These are phyloP conservation scores for Cryoendolithus antarcticus DNA, from an alignment of 2,329 filamentous ascomycete species.

Conservation along the genomic window DNA sequence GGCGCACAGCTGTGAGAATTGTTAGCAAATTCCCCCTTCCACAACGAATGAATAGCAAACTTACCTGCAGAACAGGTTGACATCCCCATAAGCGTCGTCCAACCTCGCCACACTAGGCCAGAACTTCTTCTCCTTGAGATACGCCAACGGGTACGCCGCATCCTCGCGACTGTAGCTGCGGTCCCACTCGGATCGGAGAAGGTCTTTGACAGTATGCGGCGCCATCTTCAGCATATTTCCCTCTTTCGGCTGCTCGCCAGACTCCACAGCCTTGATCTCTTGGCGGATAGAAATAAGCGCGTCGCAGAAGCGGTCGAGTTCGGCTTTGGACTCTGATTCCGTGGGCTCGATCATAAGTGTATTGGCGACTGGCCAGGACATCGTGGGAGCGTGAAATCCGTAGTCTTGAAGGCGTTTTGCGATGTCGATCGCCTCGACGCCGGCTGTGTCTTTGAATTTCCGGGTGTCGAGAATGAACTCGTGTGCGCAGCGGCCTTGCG, in stretches of 20 bases:
- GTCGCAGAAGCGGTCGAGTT: conserved; percentile 87
- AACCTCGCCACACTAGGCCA: conserved; percentile 82
- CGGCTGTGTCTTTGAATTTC: conserved; percentile 68
- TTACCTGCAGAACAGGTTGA: conserved; percentile 80
- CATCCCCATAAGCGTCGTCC: conserved; percentile 81
- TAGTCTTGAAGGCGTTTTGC: conserved; percentile 96
- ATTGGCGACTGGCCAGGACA: conserved; percentile 91
- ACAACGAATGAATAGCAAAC: neutral
- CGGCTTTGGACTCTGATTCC: conserved; percentile 81
- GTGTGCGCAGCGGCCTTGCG: conserved; percentile 77
- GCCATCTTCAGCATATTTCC: conserved; percentile 81
- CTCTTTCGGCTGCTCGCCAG: conserved; percentile 60
- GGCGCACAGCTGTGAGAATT: conserved; percentile 50
- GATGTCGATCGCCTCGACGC: conserved; percentile 85
- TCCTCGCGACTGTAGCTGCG: conserved; percentile 68
- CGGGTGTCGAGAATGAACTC: conserved; percentile 92
- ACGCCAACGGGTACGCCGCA: conserved; percentile 76
- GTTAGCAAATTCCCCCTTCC: neutral
- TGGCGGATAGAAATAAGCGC: conserved; percentile 74
- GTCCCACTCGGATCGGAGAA: conserved; percentile 66
- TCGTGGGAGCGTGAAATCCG: conserved; percentile 92
- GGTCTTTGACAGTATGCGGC: conserved; percentile 72
- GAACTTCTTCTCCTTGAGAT: conserved; percentile 89
- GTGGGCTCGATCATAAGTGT: conserved; percentile 98
- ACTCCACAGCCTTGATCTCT: conserved; percentile 75